Conservation (phyloP, 2,329 filamentous ascomycete species). For the Clarireedia paspali region DNA sequence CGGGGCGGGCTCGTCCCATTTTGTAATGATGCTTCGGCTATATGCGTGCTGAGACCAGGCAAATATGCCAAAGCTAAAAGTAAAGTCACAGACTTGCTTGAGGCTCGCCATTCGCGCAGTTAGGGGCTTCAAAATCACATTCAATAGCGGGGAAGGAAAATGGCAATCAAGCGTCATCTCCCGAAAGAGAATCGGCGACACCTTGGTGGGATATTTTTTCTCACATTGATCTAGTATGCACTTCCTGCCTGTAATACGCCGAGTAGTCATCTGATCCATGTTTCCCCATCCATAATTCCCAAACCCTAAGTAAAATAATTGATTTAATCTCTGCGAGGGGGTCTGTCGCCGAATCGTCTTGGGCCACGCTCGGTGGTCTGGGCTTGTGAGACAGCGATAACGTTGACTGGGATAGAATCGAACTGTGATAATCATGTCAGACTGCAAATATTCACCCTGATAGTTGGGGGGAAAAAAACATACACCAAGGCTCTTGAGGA, state of each 20-base stretch:
- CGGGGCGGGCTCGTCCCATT: too few species aligned
- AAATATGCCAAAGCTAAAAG: neutral
- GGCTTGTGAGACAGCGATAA: conserved; percentile 81
- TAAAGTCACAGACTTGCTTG: neutral
- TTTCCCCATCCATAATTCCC: conserved; percentile 18
- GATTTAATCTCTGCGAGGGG: conserved; percentile 36
- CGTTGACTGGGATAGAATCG: conserved; percentile 95
- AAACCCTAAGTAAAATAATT: conserved; percentile 14
- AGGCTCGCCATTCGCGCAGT: neutral
- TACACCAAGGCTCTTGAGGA: conserved; percentile 98
- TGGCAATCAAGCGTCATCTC: conserved; percentile 94
- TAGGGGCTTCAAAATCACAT: conserved; percentile 11
- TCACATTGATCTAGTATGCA: conserved; percentile 49
- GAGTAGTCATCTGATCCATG: conserved; percentile 25
- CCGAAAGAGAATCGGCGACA: conserved; percentile 76
- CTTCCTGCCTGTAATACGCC: conserved; percentile 26
- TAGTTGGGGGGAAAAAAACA: conserved; percentile 42
- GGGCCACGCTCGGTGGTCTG: conserved; percentile 70
- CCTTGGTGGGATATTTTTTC: conserved; percentile 60
- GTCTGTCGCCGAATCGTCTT: conserved; percentile 67
- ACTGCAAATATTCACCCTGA: neutral
- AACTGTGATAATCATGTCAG: conserved; percentile 54
- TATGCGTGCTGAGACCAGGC: too few species aligned
- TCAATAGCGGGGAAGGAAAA: conserved; percentile 29
- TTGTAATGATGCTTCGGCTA: too few species aligned